Evolutionary conservation across 78 protist species (phyloP).

Genomic region (Chrysochromulina parva): DNA sequence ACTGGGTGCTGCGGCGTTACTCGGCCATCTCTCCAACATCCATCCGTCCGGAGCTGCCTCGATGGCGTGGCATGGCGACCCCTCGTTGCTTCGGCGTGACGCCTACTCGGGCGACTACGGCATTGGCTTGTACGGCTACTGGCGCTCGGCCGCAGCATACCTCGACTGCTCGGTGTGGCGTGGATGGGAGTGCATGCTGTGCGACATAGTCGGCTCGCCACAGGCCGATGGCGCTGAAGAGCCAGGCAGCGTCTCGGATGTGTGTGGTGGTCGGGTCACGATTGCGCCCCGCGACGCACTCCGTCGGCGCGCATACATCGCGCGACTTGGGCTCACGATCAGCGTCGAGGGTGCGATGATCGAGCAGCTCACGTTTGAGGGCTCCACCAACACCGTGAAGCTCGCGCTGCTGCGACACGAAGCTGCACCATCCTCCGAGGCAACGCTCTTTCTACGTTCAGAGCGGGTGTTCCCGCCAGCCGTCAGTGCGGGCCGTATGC

Average conservation of each 20-base stretch:
- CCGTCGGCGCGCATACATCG: neutral
- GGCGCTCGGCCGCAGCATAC: neutral
- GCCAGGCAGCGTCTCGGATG: too few relatives aligned
- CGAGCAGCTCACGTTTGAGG: neutral
- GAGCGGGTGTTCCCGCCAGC: too few relatives aligned
- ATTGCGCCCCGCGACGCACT: neutral
- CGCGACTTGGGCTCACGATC: neutral
- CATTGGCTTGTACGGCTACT: neutral
- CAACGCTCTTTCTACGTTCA: too few relatives aligned
- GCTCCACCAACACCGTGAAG: too few relatives aligned
- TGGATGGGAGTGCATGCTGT: neutral
- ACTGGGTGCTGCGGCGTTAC: too few relatives aligned
- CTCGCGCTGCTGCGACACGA: too few relatives aligned
- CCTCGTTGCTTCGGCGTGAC: neutral
- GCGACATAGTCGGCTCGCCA: neutral
- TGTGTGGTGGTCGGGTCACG: neutral
- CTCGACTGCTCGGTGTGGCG: neutral
- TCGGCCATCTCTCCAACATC: neutral
- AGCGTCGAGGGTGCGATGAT: neutral
- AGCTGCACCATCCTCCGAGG: too few relatives aligned
- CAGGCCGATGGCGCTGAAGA: too few relatives aligned
- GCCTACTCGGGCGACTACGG: neutral
- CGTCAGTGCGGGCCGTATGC: too few relatives aligned
- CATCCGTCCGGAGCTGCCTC: neutral
- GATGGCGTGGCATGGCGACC: slow-evolving; percentile 12